phyloP scores from a whole-genome alignment of 768 basidiomycete genomes.

The Postia placenta region DNA sequence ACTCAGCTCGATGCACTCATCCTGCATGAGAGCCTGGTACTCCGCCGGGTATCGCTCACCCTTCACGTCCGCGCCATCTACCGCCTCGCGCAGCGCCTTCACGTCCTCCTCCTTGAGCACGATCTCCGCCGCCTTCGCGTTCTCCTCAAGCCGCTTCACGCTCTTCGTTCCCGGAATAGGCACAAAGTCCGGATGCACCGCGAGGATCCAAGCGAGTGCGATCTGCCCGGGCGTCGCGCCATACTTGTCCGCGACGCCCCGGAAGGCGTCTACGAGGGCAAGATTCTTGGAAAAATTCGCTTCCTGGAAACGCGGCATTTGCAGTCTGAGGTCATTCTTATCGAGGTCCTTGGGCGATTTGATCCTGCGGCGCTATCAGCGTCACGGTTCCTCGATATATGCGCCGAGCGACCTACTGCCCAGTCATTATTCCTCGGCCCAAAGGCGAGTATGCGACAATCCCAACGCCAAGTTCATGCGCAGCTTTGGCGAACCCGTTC shows the following conservation, averaged over 20 bases:
- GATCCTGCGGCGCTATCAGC: background rate
- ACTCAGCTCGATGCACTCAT: background rate
- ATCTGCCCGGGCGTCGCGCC: conserved; percentile 27
- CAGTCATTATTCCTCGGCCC: conserved; percentile 16
- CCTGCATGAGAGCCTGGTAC: background rate
- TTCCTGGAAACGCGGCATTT: conserved; percentile 23
- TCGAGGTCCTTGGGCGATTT: conserved; percentile 23
- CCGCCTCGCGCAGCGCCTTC: background rate
- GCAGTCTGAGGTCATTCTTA: conserved; percentile 20
- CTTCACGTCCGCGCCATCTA: background rate
- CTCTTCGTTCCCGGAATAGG: conserved; percentile 2
- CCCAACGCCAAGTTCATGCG: conserved; percentile 37
- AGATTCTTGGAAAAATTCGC: conserved; percentile 26
- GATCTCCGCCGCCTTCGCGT: conserved; percentile 4
- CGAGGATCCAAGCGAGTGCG: conserved; percentile 24
- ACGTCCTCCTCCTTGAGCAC: background rate
- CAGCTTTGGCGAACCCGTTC: conserved; percentile 31
- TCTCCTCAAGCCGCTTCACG: background rate
- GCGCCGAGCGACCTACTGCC: background rate
- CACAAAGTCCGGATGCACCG: conserved; percentile 14
- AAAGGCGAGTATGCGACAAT: conserved; percentile 40
- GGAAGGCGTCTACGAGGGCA: conserved; percentile 20
- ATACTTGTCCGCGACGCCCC: conserved; percentile 15
- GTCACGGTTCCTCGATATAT: background rate
- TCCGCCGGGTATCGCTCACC: background rate